Base-by-base conservation (phyloP, 768 basidiomycete genomes). In the Steccherinum ochraceum region DNA sequence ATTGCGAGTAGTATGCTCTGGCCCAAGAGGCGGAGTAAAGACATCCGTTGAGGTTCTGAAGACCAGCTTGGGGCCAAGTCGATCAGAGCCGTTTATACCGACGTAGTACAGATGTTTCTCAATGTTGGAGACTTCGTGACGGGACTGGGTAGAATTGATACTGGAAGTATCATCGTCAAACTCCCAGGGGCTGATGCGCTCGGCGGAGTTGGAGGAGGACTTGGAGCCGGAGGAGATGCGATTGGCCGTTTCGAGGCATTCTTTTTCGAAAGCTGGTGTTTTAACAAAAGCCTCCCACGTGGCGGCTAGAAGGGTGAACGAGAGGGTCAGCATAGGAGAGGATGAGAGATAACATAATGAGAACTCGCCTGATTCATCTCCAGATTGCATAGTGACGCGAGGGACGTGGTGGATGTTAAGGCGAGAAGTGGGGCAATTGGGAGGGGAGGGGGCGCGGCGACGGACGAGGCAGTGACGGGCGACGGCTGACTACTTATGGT, bases 41-140 rank as follows among this genome's bases (percentile, higher is more conserved):
- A 52, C 43, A 54, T 72, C 70, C 41, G 24, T 46, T 11, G 69
- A 69, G 24, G 63, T 66, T 58, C 70, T 58, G 55, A 55, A 70
- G 63, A 71, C 59, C 23, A 71, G 58, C 61, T 66, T 66, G 52
- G 70, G 70, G 12, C 69, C 68, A 21, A 49, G 60, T 12, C 50
- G 39, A 18, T 54, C 61, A n/a, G 30, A 23, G 51, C 71, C 57
- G 18, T 54, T 49, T 42, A 71, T 4, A 52, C 66, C 69, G 48
- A 45, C 44, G 47, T 69, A 71, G 55, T 70, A 71, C 18, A 64
- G 59, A 41, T 58, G 19, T 3, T 54, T 56, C 60, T 71, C 69
- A 52, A 64, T 44, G 56, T 57, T 62, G 39, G 65, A 44, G 41
- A 62, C 51, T 5, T 60, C 56, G 52, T 61, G 55, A 50, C n/a